Evolutionary conservation across 1,284 basidiomycete genomes (phyloP).

Genomic region (Ceraceosorus guamensis): DNA sequence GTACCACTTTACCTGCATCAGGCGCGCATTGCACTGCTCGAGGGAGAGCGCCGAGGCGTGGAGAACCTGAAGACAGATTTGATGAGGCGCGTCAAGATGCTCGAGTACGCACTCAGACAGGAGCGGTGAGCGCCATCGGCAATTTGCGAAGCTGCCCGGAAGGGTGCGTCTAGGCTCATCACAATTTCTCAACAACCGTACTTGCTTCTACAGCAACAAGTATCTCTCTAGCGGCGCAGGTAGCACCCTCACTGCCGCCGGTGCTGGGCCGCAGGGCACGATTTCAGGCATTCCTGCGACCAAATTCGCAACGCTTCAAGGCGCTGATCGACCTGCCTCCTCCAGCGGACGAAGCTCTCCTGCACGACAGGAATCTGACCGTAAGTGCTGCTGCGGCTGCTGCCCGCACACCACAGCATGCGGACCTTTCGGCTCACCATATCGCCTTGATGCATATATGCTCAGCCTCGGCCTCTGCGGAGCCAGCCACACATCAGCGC

Average conservation of each 20-base stretch:
- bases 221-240: conserved; percentile 20
- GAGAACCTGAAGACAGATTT: conserved; percentile 95
- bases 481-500: too few relatives aligned
- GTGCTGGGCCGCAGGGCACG: not conserved
- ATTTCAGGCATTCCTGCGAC: not conserved
- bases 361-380: not conserved
- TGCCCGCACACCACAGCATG: too few relatives aligned
- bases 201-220: conserved; percentile 1
- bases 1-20: conserved; percentile 49
- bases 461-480: too few relatives aligned
- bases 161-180: not conserved
- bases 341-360: conserved; percentile 36
- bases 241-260: too few relatives aligned
- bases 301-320: conserved; percentile 20
- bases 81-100: conserved; percentile 94
- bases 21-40: conserved; percentile 93
- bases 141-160: not conserved
- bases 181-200: not conserved
- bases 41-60: conserved; percentile 89
- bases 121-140: conserved; percentile 63
- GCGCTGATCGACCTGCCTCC: conserved; percentile 21
- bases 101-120: conserved; percentile 73
- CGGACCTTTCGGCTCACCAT: too few relatives aligned
- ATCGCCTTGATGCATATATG: too few relatives aligned
- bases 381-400: not conserved